phyloP scores from a whole-genome alignment of 495 filamentous ascomycete genomes.

The Rusavskia elegans region DNA sequence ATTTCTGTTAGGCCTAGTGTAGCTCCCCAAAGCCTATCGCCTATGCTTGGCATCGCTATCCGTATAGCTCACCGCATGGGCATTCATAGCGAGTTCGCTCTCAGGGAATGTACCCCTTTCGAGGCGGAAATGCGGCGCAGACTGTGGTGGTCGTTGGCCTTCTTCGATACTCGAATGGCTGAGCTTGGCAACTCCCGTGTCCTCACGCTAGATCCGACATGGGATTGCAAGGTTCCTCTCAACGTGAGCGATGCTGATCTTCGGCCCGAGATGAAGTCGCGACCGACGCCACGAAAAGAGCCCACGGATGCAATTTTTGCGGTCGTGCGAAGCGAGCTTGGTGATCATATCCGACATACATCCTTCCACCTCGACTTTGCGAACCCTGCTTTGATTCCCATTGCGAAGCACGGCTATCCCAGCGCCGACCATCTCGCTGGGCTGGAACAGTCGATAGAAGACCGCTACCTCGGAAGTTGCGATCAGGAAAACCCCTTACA shows the following conservation, averaged over 20 bases:
- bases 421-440: constrained; percentile 18
- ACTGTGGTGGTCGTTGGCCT: constrained; percentile 41
- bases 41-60: constrained; percentile 34
- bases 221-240: constrained; percentile 37
- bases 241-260: constrained; percentile 43
- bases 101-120: constrained; percentile 19
- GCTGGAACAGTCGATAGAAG: constrained; percentile 29
- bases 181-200: constrained; percentile 26
- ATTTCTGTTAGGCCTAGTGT: constrained; percentile 28
- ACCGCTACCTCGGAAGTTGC: constrained; percentile 30
- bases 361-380: constrained; percentile 34
- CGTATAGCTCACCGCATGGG: constrained; percentile 39
- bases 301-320: constrained; percentile 33
- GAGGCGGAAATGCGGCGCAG: constrained; percentile 43
- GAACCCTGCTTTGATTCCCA: constrained; percentile 27
- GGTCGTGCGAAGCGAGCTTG: constrained; percentile 32
- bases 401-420: constrained; percentile 16
- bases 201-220: constrained; percentile 28
- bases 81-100: constrained; percentile 28
- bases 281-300: constrained; percentile 18
- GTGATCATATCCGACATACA: constrained; percentile 29
- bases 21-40: constrained; percentile 36
- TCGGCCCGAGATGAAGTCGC: constrained; percentile 29
- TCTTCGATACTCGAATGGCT: constrained; percentile 35
- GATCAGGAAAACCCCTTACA: constrained; percentile 34